Conservation (phyloP, 306 rosid species). For the Gastrolobium villosum region DNA sequence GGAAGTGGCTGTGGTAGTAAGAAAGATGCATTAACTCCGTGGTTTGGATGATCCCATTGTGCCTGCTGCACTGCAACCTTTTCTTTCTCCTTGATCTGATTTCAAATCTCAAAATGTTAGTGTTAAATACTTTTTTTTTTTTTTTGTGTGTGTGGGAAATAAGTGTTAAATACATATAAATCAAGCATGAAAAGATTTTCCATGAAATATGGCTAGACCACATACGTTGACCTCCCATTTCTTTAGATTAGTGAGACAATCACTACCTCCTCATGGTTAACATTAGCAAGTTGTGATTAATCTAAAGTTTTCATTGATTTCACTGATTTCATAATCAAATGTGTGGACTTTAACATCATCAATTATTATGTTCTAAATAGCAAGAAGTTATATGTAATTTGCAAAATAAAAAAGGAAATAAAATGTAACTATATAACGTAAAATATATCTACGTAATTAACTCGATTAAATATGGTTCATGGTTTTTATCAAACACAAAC, state of each 20-base stretch:
- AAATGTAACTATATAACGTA: background rate
- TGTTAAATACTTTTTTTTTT: too few species aligned
- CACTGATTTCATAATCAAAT: background rate
- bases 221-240: background rate
- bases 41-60: constrained; percentile 76
- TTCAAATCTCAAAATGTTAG: background rate
- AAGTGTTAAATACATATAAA: background rate
- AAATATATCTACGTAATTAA: background rate
- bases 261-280: background rate
- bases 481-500: background rate
- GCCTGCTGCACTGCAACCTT: constrained; percentile 60
- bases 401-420: background rate
- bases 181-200: background rate
- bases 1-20: constrained; percentile 66
- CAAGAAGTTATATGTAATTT: background rate
- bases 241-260: background rate
- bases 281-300: background rate
- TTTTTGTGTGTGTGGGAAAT: too few species aligned
- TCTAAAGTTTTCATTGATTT: background rate
- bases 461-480: background rate
- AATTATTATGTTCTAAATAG: background rate
- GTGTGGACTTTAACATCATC: background rate
- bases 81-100: constrained; percentile 86
- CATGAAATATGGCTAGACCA: background rate
- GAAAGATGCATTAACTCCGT: constrained; percentile 57